Base-by-base conservation (phyloP, 2,329 filamentous ascomycete genomes). In the Xylariaceae sp. region DNA sequence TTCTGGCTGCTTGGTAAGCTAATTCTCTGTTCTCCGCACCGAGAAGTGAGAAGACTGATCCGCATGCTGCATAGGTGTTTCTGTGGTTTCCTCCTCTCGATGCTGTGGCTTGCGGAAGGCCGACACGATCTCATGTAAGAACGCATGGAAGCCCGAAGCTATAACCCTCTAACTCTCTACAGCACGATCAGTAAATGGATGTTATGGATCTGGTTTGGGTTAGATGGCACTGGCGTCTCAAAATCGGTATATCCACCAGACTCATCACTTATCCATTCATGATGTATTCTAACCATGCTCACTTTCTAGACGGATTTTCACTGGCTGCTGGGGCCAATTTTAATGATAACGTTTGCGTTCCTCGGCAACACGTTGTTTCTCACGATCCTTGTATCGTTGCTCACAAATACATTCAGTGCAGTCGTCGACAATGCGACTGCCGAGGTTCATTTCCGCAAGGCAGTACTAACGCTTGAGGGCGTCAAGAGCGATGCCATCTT, bases 191-290 rank as follows among this genome's bases (percentile, higher is more conserved):
- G 84, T 42, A 91, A 92, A 69, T 95, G 90, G 90, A 93, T 95
- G 89, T 80, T 94, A 1, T 94, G 88, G 80, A 92, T 95, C 58
- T 95, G 90, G 90, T 94, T 95, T 64, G 90, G 90, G 2, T 80
- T 95, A 1, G 90, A 94, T 61, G 90, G 82, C 6, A 83, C 79
- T 3, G 83, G 83, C 7, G 84, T 86, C 40, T 76, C 82, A 44
- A 69, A 75, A 58, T 82, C 81, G 51, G 77, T 78, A 63, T 64
- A 74, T 65, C 14, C 48, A 11, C 10, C 38, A 11, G 17, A 10
- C 6, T 16, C 42, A 13, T 11, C 6, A 3, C 33, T 33, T 16
- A 5, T n/a, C 1, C 6, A 6, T 6, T 22, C 12, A 10, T 43
- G 13, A 31, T 31, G 13, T 22, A 12, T 31, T 31, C 42, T 47